Percentiles rank a stretch among this genome's conserved stretches.
Conservation (phyloP, 116 monocot species). For the Iris pallida region DNA sequence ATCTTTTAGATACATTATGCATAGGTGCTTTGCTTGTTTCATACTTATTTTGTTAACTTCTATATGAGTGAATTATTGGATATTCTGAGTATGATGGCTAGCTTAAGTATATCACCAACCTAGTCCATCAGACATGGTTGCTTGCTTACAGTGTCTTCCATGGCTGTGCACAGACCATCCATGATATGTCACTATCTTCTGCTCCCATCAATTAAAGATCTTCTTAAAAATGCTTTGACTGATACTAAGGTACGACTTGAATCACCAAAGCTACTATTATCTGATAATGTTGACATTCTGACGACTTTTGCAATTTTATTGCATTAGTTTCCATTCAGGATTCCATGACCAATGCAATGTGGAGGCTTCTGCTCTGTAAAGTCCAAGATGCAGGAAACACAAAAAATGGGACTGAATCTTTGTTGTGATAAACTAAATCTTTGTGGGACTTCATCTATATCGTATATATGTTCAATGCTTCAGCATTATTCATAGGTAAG, state of each 20-base stretch:
- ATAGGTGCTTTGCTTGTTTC: too few species aligned
- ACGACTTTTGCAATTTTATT: too few species aligned
- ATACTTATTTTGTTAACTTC: too few species aligned
- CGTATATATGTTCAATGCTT: not conserved
- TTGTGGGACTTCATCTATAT: too few species aligned
- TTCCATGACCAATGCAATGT: slow-evolving; percentile 64
- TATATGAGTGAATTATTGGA: slow-evolving; percentile 46
- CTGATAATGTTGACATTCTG: too few species aligned
- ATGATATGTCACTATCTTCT: slow-evolving; percentile 49
- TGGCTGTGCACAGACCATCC: slow-evolving; percentile 49
- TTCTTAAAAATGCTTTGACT: slow-evolving; percentile 49
- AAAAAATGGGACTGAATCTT: too few species aligned
- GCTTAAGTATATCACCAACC: slow-evolving; percentile 32
- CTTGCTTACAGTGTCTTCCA: slow-evolving; percentile 62
- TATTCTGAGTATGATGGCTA: slow-evolving; percentile 44
- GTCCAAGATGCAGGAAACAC: slow-evolving; percentile 29
- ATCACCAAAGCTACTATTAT: too few species aligned
- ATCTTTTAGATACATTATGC: too few species aligned
- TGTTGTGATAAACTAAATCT: too few species aligned
- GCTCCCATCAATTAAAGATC: slow-evolving; percentile 41
- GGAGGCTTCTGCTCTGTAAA: slow-evolving; percentile 56
- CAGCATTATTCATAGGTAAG: not conserved
- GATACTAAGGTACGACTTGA: slow-evolving; percentile 97
- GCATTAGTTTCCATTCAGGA: too few species aligned
- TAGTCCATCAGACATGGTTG: slow-evolving; percentile 80